Base-by-base conservation (phyloP, 2,329 filamentous ascomycete genomes). In the Colletotrichum musicola region DNA sequence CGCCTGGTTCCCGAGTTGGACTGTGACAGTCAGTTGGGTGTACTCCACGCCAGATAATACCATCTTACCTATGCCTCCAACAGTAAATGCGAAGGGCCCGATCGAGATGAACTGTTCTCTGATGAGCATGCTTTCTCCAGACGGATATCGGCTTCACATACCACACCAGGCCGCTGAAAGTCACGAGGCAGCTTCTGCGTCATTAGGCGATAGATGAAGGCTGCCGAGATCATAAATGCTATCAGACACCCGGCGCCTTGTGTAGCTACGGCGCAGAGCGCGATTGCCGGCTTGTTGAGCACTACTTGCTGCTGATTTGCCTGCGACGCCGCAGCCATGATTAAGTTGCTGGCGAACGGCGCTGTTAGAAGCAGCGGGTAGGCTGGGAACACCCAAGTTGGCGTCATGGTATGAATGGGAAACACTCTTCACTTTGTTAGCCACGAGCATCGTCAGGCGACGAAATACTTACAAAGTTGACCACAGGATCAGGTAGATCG, bases 151-250 rank as follows among this genome's bases (percentile, higher is more conserved):
- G 53, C n/a, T 22, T 6, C 13, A 74, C 80, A 70, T 73, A 85
- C 84, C 67, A 97, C 94, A 74, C 92, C 93, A 0, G 93, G 93
- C 12, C 93, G 88, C 20, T 93, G 86, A 49, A 87, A 89, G 75
- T 95, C 93, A 62, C 88, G 86, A 0, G 93, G 93, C 0, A 97
- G 83, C 74, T 96, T 96, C 75, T 95, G 92, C 0, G 93, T 95
- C 93, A 96, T 96, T 30, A 97, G 85, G 35, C 93, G 89, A 77
- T 96, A 96, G 57, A 97, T 88, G 76, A 95, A 96, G 57, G 93
- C 92, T 1, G 92, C 89, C 71, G 94, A 94, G 27, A 97, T 92
- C 90, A 95, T 95, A 67, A 95, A 86, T 55, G 83, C 84, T 53
- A 89, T 86, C 2, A 88, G 78, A 69, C 86, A 88, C 0, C 86